phyloP scores from a whole-genome alignment of 345 rosid species.

The Sisymbrium irio region DNA sequence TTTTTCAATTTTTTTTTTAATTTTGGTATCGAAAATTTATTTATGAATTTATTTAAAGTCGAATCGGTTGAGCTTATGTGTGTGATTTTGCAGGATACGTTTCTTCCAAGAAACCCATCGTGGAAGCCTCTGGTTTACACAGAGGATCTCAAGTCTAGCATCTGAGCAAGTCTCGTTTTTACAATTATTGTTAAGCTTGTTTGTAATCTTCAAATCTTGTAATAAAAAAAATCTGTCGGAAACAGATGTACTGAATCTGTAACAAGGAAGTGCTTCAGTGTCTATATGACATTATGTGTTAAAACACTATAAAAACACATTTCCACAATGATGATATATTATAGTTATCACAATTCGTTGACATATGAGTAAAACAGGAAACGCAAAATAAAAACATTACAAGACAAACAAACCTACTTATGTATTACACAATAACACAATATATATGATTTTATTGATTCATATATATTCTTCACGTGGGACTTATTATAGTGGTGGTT shows the following conservation, averaged over 20 bases:
- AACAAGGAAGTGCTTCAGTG: not conserved
- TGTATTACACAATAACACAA: not conserved
- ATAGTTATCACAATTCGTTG: not conserved
- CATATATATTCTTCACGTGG: not conserved
- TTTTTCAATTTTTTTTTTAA: not conserved
- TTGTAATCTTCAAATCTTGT: not conserved
- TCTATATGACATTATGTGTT: no score
- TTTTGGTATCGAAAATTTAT: not conserved
- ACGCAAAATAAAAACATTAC: not conserved
- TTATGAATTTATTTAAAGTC: not conserved
- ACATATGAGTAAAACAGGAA: not conserved
- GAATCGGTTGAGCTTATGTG: not conserved
- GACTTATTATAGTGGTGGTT: not conserved
- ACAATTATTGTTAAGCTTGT: not conserved
- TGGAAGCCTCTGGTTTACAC: slow-evolving; percentile 53
- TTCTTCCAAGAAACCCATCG: slow-evolving; percentile 59
- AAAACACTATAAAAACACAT: not conserved
- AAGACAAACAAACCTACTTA: not conserved
- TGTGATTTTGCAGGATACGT: slow-evolving; percentile 54
- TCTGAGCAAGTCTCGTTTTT: slow-evolving; percentile 17
- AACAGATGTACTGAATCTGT: not conserved
- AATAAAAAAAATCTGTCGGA: not conserved
- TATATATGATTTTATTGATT: not conserved
- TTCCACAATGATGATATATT: not conserved
- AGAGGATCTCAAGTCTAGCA: slow-evolving; percentile 46